Percentiles rank a stretch among this genome's conserved stretches.
These are phyloP conservation scores for Terana coerulea DNA, from an alignment of 768 basidiomycete species.

Conservation along the genomic window DNA sequence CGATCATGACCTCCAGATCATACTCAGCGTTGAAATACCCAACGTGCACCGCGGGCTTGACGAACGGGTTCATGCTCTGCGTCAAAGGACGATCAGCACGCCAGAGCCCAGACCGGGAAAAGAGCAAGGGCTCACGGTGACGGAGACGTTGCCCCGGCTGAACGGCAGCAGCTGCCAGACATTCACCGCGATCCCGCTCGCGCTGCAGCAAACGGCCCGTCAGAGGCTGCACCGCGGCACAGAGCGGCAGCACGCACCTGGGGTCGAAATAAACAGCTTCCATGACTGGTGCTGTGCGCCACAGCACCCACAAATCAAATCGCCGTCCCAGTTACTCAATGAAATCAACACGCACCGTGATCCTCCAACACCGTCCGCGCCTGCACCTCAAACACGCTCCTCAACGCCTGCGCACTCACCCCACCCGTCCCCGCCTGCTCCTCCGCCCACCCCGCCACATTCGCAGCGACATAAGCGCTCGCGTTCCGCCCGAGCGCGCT, in stretches of 20 bases:
- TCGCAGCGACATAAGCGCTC: background rate
- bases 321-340: conserved; percentile 23
- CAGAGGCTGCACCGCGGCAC: too few relatives aligned
- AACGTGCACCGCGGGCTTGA: conserved; percentile 41
- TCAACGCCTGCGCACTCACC: conserved; percentile 27
- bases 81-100: background rate
- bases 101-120: background rate
- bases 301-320: background rate
- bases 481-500: too few relatives aligned
- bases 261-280: background rate
- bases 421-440: conserved; percentile 5
- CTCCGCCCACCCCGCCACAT: background rate
- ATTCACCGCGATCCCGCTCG: conserved; percentile 36
- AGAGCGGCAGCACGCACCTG: too few relatives aligned
- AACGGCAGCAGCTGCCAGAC: conserved; percentile 56
- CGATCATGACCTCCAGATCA: conserved; percentile 49
- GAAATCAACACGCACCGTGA: conserved; percentile 29
- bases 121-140: conserved; percentile 32
- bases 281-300: background rate
- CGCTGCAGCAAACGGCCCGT: conserved; percentile 42
- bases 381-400: conserved; percentile 41
- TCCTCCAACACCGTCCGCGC: conserved; percentile 44
- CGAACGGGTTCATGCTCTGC: conserved; percentile 46
- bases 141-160: conserved; percentile 47
- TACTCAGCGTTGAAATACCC: conserved; percentile 49